Percentiles rank a stretch among this genome's conserved stretches.
phyloP scores from a whole-genome alignment of 805 yeast genomes.

The Starmerella vaccinii region DNA sequence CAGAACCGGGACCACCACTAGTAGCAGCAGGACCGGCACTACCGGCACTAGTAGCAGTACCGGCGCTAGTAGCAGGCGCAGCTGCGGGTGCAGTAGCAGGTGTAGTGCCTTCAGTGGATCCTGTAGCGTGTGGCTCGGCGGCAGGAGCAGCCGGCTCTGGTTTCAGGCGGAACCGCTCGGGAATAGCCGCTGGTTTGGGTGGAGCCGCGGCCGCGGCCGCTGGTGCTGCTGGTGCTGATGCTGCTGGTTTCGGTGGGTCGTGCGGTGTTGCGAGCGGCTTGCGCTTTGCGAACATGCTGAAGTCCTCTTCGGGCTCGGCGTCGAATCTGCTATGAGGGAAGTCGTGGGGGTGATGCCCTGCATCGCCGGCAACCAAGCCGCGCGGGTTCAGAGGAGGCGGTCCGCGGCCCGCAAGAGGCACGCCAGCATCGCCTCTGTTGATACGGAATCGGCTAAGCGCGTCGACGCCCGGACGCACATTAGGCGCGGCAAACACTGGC shows the following conservation, averaged over 20 bases:
- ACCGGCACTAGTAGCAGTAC: too few relatives aligned
- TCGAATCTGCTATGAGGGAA: not conserved
- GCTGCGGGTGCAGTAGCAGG: not conserved
- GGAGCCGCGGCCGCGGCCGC: not conserved
- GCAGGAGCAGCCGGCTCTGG: not conserved
- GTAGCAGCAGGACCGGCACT: too few relatives aligned
- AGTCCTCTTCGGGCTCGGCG: not conserved
- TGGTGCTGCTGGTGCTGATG: not conserved
- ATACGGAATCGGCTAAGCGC: conserved; percentile 22
- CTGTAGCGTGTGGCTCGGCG: too few relatives aligned
- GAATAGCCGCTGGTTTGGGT: conserved; percentile 1
- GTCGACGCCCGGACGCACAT: conserved; percentile 15
- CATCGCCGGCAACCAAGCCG: conserved; percentile 3
- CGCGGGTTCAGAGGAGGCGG: conserved; percentile 17
- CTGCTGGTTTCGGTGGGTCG: not conserved
- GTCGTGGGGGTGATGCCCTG: not conserved
- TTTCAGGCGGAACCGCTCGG: conserved; percentile 9
- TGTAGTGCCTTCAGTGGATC: too few relatives aligned
- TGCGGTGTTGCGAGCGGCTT: conserved; percentile 5
- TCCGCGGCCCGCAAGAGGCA: conserved; percentile 7
- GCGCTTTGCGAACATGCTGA: not conserved
- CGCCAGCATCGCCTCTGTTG: conserved; percentile 10
- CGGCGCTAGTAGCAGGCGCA: not conserved
- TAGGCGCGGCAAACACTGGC: not conserved
- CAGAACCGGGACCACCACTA: too few relatives aligned